phyloP scores from a whole-genome alignment of 2,329 filamentous ascomycete species.

The Claviceps sp. region DNA sequence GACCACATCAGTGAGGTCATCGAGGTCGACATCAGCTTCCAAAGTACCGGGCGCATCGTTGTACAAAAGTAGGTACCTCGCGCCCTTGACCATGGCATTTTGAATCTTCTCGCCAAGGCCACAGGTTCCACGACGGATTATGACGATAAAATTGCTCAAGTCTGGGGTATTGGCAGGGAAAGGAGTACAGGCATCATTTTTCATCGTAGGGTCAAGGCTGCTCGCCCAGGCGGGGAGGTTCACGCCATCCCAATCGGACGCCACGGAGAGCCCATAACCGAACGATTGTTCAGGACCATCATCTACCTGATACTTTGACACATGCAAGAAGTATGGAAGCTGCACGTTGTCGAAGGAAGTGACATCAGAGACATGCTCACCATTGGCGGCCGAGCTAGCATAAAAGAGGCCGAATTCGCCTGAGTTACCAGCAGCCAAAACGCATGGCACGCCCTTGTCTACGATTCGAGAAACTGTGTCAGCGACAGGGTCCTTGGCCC shows the following conservation, averaged over 20 bases:
- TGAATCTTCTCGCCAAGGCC: conserved; percentile 39
- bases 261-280: conserved; percentile 28
- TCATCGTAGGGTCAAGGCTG: conserved; percentile 33
- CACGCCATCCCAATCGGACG: conserved; percentile 29
- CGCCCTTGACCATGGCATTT: conserved; percentile 40
- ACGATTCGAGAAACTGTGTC: conserved; percentile 39
- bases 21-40: conserved; percentile 18
- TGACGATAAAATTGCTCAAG: conserved; percentile 42
- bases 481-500: conserved; percentile 38
- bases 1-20: conserved; percentile 8
- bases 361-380: conserved; percentile 32
- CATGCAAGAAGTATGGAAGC: conserved; percentile 28
- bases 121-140: conserved; percentile 46
- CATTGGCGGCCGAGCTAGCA: conserved; percentile 33
- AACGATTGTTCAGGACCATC: conserved; percentile 23
- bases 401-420: conserved; percentile 35
- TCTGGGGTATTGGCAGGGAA: conserved; percentile 41
- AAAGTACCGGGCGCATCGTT: conserved; percentile 32
- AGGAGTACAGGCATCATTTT: conserved; percentile 37
- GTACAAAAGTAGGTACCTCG: conserved; percentile 48
- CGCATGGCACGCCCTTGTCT: conserved; percentile 37
- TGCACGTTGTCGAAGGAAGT: conserved; percentile 36
- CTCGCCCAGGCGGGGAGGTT: conserved; percentile 36
- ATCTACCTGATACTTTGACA: conserved; percentile 28
- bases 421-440: conserved; percentile 39